Base-by-base conservation (phyloP, 2,329 filamentous ascomycete species). In the Penicillium glabrum region DNA sequence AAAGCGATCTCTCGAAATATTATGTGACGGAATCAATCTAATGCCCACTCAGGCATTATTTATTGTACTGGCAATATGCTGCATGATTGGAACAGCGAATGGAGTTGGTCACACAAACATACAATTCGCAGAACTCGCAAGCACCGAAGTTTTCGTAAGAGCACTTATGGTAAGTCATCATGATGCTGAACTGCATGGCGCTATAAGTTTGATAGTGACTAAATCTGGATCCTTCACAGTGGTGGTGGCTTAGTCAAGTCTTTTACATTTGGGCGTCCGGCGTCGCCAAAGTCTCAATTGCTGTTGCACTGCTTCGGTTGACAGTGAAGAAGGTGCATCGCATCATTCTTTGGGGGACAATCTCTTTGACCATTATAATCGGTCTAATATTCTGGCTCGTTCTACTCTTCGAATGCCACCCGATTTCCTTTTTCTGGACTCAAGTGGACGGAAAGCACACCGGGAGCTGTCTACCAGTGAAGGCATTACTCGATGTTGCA, bases 231-330 rank as follows among this genome's bases (percentile, higher is more conserved):
- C 5, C 14, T 16, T 23, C n/a, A 19, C 51, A 61, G 61, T 54
- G 46, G 24, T 82, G 78, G 79, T 82, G 77, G 66, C 69, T 82
- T 7, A 79, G 77, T 64, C 79, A 82, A 56, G 61, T 79, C 11
- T 75, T 79, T 54, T 83, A 82, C 63, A 72, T 77, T 0, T 55
- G 78, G 21, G 70, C 74, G 2, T 79, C 73, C 11, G 70, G 73
- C 35, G 64, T 77, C 5, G 70, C 79, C 41, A 80, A 80, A 51
- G 70, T 82, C 31, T 75, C 79, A 1, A 77, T 83, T 47, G 77
- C 71, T 1, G 71, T 80, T 16, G 80, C 82, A 61, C 74, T 82
- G 35, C 74, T 82, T 2, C 76, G 80, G 24, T 70, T 83, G 16
- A 75, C 79, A 0, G 65, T 76, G 13, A 67, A 73, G 33, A 68